Conservation (phyloP, 805 yeast species). For the Sugiyamaella americana region DNA sequence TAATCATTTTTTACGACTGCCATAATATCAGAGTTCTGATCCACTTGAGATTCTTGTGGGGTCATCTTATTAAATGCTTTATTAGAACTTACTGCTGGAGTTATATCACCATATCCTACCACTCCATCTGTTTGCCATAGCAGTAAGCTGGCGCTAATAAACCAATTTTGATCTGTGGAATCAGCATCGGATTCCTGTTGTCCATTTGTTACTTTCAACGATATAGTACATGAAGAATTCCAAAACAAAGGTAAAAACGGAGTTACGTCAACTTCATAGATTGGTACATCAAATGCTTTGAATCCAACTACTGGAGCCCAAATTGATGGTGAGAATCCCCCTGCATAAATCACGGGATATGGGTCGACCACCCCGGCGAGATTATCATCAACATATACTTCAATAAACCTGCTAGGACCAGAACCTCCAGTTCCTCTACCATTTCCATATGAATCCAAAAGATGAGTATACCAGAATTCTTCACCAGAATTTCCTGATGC, state of each 20-base stretch:
- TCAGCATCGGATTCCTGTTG: neutral
- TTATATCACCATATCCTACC: neutral
- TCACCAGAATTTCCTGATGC: slow-evolving; percentile 78
- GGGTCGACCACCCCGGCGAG: slow-evolving; percentile 61
- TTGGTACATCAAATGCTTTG: slow-evolving; percentile 65
- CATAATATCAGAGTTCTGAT: neutral
- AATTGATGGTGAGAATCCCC: slow-evolving; percentile 72
- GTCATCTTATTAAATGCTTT: neutral
- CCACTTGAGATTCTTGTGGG: neutral
- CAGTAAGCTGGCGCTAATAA: slow-evolving; percentile 27
- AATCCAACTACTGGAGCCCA: slow-evolving; percentile 79
- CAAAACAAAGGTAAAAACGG: slow-evolving; percentile 65
- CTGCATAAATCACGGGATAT: slow-evolving; percentile 69
- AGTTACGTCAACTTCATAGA: slow-evolving; percentile 65
- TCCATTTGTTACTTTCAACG: slow-evolving; percentile 13
- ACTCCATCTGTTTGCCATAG: slow-evolving; percentile 24
- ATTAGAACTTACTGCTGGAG: neutral
- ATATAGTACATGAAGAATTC: slow-evolving; percentile 32
- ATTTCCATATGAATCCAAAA: slow-evolving; percentile 16
- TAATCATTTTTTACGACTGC: neutral
- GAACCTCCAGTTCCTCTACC: neutral
- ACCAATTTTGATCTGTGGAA: slow-evolving; percentile 25
- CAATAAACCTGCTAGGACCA: slow-evolving; percentile 66
- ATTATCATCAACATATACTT: slow-evolving; percentile 53
- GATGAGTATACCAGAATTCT: slow-evolving; percentile 77